Conservation (phyloP, 768 basidiomycete species). For the Leccinellum albellum region DNA sequence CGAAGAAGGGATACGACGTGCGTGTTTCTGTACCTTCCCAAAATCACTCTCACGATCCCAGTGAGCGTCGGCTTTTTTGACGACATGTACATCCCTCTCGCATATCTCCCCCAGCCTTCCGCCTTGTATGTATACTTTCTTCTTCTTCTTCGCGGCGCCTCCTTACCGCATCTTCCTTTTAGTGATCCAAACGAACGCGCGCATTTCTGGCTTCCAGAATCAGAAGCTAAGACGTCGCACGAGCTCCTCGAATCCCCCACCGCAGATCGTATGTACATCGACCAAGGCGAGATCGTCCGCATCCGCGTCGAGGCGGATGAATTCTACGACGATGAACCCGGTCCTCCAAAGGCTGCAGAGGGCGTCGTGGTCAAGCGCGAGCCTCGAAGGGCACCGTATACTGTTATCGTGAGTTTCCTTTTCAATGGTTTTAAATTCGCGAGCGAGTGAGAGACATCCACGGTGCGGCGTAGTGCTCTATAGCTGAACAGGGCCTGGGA, state of each 20-base stretch:
- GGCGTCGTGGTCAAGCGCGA: constrained; percentile 58
- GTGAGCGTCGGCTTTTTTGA: constrained; percentile 92
- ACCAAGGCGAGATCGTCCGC: constrained; percentile 70
- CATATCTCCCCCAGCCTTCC: constrained; percentile 76
- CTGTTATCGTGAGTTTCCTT: constrained; percentile 55
- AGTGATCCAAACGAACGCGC: constrained; percentile 82
- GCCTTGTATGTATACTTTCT: constrained; percentile 55
- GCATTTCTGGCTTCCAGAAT: constrained; percentile 77
- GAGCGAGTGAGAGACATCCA: background rate
- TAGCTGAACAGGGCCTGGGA: constrained; percentile 79
- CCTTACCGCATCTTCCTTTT: background rate
- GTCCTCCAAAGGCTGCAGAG: constrained; percentile 71
- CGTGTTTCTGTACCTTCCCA: constrained; percentile 25
- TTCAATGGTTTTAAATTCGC: background rate
- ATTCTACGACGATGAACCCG: constrained; percentile 83
- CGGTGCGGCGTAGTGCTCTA: constrained; percentile 59
- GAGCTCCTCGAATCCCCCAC: constrained; percentile 69
- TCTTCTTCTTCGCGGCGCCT: background rate
- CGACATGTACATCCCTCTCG: constrained; percentile 81
- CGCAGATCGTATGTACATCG: constrained; percentile 74
- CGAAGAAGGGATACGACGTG: constrained; percentile 79
- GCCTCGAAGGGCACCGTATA: constrained; percentile 57
- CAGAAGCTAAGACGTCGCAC: constrained; percentile 45
- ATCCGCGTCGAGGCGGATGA: constrained; percentile 79
- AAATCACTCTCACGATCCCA: constrained; percentile 28